phyloP scores from a whole-genome alignment of 1,284 basidiomycete species.

The Vanrija humicola region DNA sequence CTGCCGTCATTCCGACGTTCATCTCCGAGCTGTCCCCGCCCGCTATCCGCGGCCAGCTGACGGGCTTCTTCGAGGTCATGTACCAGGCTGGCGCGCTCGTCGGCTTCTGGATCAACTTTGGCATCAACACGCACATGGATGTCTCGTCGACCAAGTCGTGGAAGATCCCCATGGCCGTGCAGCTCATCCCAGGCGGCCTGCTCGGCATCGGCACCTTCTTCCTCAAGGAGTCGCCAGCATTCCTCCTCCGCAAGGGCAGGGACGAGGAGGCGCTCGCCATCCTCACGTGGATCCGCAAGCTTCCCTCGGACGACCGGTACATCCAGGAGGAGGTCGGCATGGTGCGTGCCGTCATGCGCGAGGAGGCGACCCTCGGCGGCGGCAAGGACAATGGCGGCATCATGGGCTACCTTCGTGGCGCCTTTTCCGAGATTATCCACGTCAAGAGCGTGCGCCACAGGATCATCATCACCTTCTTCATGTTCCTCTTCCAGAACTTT shows the following conservation, averaged over 20 bases:
- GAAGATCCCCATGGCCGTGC: constrained; percentile 55
- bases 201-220: constrained; percentile 52
- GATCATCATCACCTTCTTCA: constrained; percentile 5
- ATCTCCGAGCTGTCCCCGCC: constrained; percentile 48
- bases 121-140: constrained; percentile 49
- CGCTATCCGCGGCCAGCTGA: constrained; percentile 44
- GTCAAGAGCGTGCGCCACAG: neutral
- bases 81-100: constrained; percentile 36
- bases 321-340: constrained; percentile 47
- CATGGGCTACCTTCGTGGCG: constrained; percentile 1
- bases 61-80: constrained; percentile 55
- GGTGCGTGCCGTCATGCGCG: constrained; percentile 27
- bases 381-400: neutral
- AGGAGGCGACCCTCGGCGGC: constrained; percentile 23
- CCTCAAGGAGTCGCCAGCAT: constrained; percentile 55
- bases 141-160: constrained; percentile 40
- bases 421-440: neutral
- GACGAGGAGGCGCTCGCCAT: constrained; percentile 49
- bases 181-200: constrained; percentile 55
- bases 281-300: constrained; percentile 50
- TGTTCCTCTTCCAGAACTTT: constrained; percentile 14
- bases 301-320: constrained; percentile 45
- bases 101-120: constrained; percentile 54
- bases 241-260: constrained; percentile 53
- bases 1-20: constrained; percentile 43